These are phyloP conservation scores for Eragrostis nindensis DNA, from an alignment of 176 grass and related monocot species.

Conservation along the genomic window DNA sequence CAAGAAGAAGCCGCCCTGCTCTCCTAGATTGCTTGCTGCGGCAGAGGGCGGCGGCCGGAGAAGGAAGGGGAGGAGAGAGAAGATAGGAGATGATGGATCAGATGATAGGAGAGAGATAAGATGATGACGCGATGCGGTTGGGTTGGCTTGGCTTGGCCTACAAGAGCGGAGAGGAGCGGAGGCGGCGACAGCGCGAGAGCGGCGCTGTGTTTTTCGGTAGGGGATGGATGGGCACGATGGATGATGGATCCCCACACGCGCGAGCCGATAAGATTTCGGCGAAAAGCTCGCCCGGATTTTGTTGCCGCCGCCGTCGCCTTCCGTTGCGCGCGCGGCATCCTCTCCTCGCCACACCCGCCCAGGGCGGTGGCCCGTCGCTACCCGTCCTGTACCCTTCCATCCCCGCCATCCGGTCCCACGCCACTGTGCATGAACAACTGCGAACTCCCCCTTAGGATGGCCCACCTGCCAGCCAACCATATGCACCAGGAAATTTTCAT, in stretches of 20 bases:
- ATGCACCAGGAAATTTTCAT: too few species aligned
- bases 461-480: neutral
- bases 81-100: conserved; percentile 16
- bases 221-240: conserved; percentile 19
- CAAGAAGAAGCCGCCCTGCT: too few species aligned
- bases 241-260: neutral
- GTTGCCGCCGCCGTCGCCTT: neutral
- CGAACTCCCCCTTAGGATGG: neutral
- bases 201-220: neutral
- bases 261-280: conserved; percentile 41
- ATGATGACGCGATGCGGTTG: conserved; percentile 54
- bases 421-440: neutral
- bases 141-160: conserved; percentile 47
- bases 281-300: conserved; percentile 23
- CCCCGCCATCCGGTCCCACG: conserved; percentile 1
- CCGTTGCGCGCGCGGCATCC: neutral
- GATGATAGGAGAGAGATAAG: conserved; percentile 52
- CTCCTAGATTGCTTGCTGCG: too few species aligned
- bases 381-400: neutral
- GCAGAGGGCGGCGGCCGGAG: too few species aligned
- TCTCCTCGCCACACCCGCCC: neutral
- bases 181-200: neutral
- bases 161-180: neutral
- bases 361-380: conserved; percentile 37
- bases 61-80: neutral